Percentiles rank a stretch among this genome's conserved stretches.
Evolutionary conservation across 768 basidiomycete genomes (phyloP).

Genomic region (Candolleomyces efflorescens): DNA sequence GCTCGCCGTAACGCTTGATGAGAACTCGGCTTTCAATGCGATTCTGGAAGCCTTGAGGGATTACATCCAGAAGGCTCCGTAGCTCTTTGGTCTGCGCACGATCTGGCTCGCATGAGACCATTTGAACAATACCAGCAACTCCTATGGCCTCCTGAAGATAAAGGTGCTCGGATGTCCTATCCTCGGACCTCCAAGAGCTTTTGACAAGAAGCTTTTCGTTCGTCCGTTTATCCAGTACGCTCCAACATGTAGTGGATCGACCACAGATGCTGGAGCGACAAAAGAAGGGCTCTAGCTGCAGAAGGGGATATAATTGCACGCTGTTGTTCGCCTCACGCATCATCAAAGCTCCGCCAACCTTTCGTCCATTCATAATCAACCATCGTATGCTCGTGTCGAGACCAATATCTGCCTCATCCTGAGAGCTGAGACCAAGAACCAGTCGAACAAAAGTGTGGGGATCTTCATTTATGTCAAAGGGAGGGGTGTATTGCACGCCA

Average conservation of each 20-base stretch:
- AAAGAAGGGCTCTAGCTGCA: not conserved
- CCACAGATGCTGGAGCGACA: not conserved
- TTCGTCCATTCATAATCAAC: not conserved
- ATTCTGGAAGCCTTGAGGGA: not conserved
- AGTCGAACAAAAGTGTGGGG: not conserved
- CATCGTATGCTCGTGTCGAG: constrained; percentile 1
- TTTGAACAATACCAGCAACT: not conserved
- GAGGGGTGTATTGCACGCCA: not conserved
- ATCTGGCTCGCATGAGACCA: not conserved
- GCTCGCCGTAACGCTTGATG: not conserved
- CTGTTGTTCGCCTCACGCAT: not conserved
- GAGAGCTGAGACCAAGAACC: not conserved
- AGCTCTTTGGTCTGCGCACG: not conserved
- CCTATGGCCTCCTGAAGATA: not conserved
- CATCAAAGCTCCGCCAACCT: not conserved
- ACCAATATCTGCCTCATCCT: not conserved
- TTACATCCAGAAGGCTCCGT: not conserved
- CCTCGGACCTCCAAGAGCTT: not conserved
- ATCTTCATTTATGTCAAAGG: constrained; percentile 1
- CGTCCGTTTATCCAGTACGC: not conserved
- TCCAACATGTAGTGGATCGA: not conserved
- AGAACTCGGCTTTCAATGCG: not conserved
- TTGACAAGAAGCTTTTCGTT: not conserved
- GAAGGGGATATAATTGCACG: not conserved
- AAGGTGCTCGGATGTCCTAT: not conserved